phyloP scores from a whole-genome alignment of 2,329 filamentous ascomycete genomes.

The Neonectria magnoliae region DNA sequence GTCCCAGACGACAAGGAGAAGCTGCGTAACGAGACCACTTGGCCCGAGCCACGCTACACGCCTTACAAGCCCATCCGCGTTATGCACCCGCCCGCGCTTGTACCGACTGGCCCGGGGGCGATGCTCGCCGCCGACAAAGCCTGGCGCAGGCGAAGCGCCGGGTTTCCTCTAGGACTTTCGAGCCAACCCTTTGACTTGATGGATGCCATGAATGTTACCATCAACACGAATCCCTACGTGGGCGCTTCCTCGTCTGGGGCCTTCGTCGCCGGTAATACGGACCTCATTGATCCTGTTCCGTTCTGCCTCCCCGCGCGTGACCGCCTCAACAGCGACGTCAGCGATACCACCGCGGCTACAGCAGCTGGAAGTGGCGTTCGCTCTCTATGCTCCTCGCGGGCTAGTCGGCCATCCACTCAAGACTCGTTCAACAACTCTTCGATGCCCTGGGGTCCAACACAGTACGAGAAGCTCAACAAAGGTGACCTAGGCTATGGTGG shows the following conservation, averaged over 20 bases:
- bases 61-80: conserved; percentile 77
- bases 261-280: conserved; percentile 44
- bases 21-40: conserved; percentile 87
- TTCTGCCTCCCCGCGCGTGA: conserved; percentile 53
- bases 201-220: conserved; percentile 41
- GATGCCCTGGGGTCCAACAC: conserved; percentile 44
- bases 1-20: conserved; percentile 96
- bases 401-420: conserved; percentile 49
- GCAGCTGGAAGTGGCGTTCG: conserved; percentile 32
- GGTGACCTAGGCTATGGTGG: conserved; percentile 72
- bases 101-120: conserved; percentile 55
- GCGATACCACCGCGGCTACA: conserved; percentile 43
- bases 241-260: conserved; percentile 29
- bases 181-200: conserved; percentile 48
- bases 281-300: conserved; percentile 62
- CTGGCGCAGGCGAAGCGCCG: conserved; percentile 66
- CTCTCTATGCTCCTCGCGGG: conserved; percentile 44
- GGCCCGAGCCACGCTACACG: conserved; percentile 87
- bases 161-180: conserved; percentile 52
- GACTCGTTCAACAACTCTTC: conserved; percentile 43
- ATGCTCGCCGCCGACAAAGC: conserved; percentile 69
- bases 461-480: conserved; percentile 75
- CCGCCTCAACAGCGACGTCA: conserved; percentile 46
- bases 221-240: background rate
- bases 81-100: conserved; percentile 55